Conservation (phyloP, 441 rosid species). For the Brassica balearica region DNA sequence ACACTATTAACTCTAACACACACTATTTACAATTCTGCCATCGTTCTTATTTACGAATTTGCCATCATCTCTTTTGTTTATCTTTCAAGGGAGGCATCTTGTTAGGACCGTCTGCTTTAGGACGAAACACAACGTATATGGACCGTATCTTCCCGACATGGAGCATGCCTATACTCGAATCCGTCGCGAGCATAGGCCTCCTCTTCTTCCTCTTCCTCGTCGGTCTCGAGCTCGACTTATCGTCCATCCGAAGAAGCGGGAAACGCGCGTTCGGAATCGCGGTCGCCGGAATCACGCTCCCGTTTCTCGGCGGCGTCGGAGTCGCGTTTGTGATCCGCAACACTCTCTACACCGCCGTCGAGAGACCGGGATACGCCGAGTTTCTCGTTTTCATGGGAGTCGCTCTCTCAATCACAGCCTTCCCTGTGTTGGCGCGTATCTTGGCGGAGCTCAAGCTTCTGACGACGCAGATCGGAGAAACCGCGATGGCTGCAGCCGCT, state of each 20-base stretch:
- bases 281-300: conserved; percentile 61
- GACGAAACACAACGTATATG: conserved; percentile 54
- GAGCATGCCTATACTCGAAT: conserved; percentile 68
- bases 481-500: conserved; percentile 82
- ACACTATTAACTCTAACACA: neutral
- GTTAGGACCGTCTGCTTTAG: conserved; percentile 71
- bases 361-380: conserved; percentile 52
- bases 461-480: conserved; percentile 62
- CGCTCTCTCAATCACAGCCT: conserved; percentile 73
- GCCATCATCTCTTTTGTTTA: neutral
- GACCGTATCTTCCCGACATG: conserved; percentile 59
- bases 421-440: conserved; percentile 70
- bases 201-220: conserved; percentile 79
- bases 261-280: conserved; percentile 67
- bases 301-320: conserved; percentile 65
- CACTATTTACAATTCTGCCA: conserved; percentile 17
- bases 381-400: conserved; percentile 64
- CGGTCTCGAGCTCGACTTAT: conserved; percentile 71
- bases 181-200: conserved; percentile 74
- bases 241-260: conserved; percentile 63
- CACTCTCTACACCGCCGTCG: conserved; percentile 51
- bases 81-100: conserved; percentile 62
- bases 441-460: conserved; percentile 71
- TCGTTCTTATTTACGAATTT: conserved; percentile 24
- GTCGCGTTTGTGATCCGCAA: conserved; percentile 58